phyloP scores from a whole-genome alignment of 306 rosid genomes.

The Aeschynomene evenia region DNA sequence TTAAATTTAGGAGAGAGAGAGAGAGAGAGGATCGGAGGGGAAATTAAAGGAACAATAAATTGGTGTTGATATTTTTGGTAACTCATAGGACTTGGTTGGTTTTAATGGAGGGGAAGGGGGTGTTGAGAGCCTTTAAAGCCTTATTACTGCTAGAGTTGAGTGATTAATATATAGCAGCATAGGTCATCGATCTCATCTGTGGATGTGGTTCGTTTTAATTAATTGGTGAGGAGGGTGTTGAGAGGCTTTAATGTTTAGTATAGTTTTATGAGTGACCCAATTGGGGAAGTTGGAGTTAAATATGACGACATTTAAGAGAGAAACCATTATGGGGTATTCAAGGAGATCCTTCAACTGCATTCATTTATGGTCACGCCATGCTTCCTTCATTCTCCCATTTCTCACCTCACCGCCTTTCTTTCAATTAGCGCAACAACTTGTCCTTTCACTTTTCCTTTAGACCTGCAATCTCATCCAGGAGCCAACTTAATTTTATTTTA shows the following conservation, averaged over 20 bases:
- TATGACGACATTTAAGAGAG: constrained; percentile 51
- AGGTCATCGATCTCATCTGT: constrained; percentile 41
- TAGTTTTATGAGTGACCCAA: constrained; percentile 50
- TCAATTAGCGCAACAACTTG: constrained; percentile 28
- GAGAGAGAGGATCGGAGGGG: too few species aligned
- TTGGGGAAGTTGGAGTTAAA: constrained; percentile 78
- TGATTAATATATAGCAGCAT: constrained; percentile 47
- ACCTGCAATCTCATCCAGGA: constrained; percentile 5
- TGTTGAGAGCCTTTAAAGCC: constrained; percentile 47
- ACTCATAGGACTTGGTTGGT: constrained; percentile 44
- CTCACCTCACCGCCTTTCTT: constrained; percentile 64
- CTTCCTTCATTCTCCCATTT: constrained; percentile 33
- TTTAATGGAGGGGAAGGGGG: constrained; percentile 44
- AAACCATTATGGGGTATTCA: constrained; percentile 48
- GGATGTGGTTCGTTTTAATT: constrained; percentile 47
- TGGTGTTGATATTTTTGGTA: constrained; percentile 32
- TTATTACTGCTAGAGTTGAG: constrained; percentile 33
- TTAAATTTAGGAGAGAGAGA: constrained; percentile 36
- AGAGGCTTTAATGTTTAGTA: constrained; percentile 64
- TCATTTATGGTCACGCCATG: constrained; percentile 54
- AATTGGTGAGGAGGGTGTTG: constrained; percentile 69
- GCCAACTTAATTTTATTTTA: background rate
- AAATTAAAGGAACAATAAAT: constrained; percentile 39
- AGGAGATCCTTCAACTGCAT: constrained; percentile 61
- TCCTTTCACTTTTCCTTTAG: constrained; percentile 10